Base-by-base conservation (phyloP, 192 early-diverging fungal genomes). In the Gaertneriomyces sp. region DNA sequence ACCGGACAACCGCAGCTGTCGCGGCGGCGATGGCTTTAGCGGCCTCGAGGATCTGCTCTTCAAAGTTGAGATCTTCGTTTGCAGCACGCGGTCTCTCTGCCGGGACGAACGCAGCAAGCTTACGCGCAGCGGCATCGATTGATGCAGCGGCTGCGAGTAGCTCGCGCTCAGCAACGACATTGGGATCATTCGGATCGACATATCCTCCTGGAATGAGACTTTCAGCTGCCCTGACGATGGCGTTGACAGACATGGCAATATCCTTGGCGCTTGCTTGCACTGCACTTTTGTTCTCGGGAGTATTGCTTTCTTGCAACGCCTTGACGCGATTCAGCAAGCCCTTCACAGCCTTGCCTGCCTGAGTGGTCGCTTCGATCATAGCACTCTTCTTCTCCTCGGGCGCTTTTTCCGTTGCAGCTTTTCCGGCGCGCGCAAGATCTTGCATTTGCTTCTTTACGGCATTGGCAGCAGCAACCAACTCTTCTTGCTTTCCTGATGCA, bases 151-250 rank as follows among this genome's bases (percentile, higher is more conserved):
- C 83, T 3, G 70, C 61, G n/a, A 85, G 63, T 12, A 85, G 66
- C 58, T 85, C 82, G 5, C 79, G 62, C 58, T 85, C 82, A 9
- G 82, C 84, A 59, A 85, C 74, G 4, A 85, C 77, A 56, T 85
- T 79, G 11, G 82, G 80, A 63, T 85, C 82, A 51, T 80, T 86
- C 39, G 75, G 76, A 66, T 85, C 84, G 14, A 81, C 78, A 54
- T 85, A 85, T 44, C 83, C 83, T 19, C 44, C 60, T 1, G 83
- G 78, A 20, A 85, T 61, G 11, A 85, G 66, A 14, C 45, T 49
- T 40, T 61, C 49, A 1, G 78, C 67, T 8, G 78, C 53, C 10
- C 50, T 56, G 0, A 78, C 75, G n/a, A 85, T 61, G 8, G 54
- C 66, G 53, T 75, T 80, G 46, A 85, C 71, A 25, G 83, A 53